phyloP scores from a whole-genome alignment of 352 stramenopile species.

The Pythium rhizo-oryzae region DNA sequence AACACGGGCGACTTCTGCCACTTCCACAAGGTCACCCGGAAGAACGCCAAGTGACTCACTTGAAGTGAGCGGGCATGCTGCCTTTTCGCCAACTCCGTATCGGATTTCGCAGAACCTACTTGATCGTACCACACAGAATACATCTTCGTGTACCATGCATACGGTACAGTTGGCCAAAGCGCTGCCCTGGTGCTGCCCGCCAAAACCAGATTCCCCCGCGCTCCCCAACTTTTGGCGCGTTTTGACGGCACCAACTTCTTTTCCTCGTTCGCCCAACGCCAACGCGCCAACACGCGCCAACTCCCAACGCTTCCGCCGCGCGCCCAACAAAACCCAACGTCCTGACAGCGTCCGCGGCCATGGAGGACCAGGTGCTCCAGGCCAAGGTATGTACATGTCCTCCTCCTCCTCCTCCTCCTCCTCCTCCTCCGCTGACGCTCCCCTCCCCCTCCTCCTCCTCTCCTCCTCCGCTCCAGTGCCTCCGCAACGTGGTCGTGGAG shows the following conservation, averaged over 20 bases:
- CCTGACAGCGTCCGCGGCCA: neutral
- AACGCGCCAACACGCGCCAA: too few species aligned
- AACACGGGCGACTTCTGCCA: constrained; percentile 36
- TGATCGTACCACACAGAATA: constrained; percentile 11
- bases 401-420: too few species aligned
- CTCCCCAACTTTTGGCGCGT: constrained; percentile 4
- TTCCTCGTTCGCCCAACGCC: too few species aligned
- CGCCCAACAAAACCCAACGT: too few species aligned
- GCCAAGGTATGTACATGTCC: neutral
- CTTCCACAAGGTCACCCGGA: neutral
- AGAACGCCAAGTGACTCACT: neutral
- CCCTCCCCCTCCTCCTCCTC: too few species aligned
- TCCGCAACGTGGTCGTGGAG: constrained; percentile 57
- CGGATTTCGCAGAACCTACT: constrained; percentile 11
- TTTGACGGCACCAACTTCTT: too few species aligned
- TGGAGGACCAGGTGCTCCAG: constrained; percentile 11
- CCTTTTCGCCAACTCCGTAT: constrained; percentile 3
- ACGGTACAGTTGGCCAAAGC: neutral
- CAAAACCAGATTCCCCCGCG: constrained; percentile 36
- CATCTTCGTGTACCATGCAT: neutral
- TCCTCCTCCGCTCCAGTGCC: constrained; percentile 39
- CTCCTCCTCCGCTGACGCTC: neutral
- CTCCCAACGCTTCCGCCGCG: too few species aligned
- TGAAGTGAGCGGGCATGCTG: neutral
- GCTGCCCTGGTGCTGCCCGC: constrained; percentile 43